phyloP scores from a whole-genome alignment of 2,329 filamentous ascomycete species.

The Penicillium hordei region DNA sequence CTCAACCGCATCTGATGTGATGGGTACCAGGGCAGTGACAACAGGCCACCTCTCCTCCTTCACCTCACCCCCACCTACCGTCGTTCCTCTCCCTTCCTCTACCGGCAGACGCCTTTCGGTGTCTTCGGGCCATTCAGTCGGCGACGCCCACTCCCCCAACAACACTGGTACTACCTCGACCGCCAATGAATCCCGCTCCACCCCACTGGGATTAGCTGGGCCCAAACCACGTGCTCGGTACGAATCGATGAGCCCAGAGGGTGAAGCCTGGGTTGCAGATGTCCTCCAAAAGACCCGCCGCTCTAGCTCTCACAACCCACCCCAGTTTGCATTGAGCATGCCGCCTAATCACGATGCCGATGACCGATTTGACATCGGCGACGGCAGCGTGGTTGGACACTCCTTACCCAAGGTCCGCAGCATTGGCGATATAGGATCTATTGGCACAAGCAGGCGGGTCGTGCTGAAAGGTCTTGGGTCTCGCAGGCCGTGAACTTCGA shows the following conservation, averaged over 20 bases:
- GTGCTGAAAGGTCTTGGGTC: slow-evolving; percentile 38
- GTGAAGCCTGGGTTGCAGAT: slow-evolving; percentile 50
- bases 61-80: slow-evolving; percentile 27
- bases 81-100: slow-evolving; percentile 15
- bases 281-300: slow-evolving; percentile 47
- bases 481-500: slow-evolving; percentile 17
- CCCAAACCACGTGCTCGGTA: slow-evolving; percentile 43
- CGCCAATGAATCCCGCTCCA: slow-evolving; percentile 27
- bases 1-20: slow-evolving; percentile 36
- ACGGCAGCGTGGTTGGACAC: slow-evolving; percentile 4
- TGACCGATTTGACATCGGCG: slow-evolving; percentile 8
- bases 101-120: slow-evolving; percentile 36
- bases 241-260: slow-evolving; percentile 45
- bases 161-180: slow-evolving; percentile 16
- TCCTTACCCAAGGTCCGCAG: slow-evolving; percentile 36
- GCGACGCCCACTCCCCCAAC: slow-evolving; percentile 29
- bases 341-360: slow-evolving; percentile 18
- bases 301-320: slow-evolving; percentile 34
- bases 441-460: slow-evolving; percentile 40
- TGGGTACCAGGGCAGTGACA: slow-evolving; percentile 28
- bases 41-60: slow-evolving; percentile 32
- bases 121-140: slow-evolving; percentile 40
- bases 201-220: slow-evolving; percentile 48
- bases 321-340: slow-evolving; percentile 26
- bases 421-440: slow-evolving; percentile 42